A percentile compares a stretch with the other conserved stretches of the same genome.
Conservation (phyloP, 2,329 filamentous ascomycete species). For the Paraphoma sp. region DNA sequence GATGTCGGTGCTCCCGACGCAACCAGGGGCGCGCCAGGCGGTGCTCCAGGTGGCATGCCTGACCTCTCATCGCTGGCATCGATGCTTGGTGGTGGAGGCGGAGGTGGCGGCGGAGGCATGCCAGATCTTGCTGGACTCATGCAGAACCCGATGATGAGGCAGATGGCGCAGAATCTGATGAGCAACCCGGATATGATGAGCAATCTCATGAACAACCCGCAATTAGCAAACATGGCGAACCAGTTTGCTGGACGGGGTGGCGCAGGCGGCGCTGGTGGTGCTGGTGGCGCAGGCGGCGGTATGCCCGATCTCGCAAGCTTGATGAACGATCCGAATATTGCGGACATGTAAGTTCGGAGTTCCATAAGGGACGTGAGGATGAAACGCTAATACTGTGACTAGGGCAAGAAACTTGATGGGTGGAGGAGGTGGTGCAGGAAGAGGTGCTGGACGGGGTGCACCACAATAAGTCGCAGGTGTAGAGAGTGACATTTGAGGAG, state of each 20-base stretch:
- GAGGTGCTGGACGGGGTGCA: slow-evolving; percentile 25
- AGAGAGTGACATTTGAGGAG: not conserved
- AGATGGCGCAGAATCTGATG: slow-evolving; percentile 98
- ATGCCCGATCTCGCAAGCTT: slow-evolving; percentile 86
- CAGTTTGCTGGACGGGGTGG: slow-evolving; percentile 67
- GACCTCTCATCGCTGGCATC: slow-evolving; percentile 75
- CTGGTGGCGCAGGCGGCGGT: slow-evolving; percentile 75
- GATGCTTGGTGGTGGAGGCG: slow-evolving; percentile 57
- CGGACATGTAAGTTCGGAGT: slow-evolving; percentile 78
- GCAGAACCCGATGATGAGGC: slow-evolving; percentile 94
- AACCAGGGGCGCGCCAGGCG: slow-evolving; percentile 48
- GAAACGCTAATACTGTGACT: not conserved
- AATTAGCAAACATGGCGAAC: slow-evolving; percentile 84
- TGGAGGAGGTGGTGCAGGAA: slow-evolving; percentile 24
- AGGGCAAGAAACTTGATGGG: slow-evolving; percentile 75
- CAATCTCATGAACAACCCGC: slow-evolving; percentile 94
- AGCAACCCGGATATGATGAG: slow-evolving; percentile 91
- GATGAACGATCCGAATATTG: slow-evolving; percentile 92
- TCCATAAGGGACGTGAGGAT: not conserved
- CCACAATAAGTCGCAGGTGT: slow-evolving; percentile 20
- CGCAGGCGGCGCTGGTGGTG: slow-evolving; percentile 38
- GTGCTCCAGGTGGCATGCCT: slow-evolving; percentile 77
- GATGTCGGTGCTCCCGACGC: slow-evolving; percentile 57
- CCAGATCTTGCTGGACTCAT: slow-evolving; percentile 72
- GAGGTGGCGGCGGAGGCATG: slow-evolving; percentile 76